Percentiles rank a stretch among this genome's conserved stretches.
phyloP scores from a whole-genome alignment of 1,284 basidiomycete genomes.

The Fomitopsis schrenkii region DNA sequence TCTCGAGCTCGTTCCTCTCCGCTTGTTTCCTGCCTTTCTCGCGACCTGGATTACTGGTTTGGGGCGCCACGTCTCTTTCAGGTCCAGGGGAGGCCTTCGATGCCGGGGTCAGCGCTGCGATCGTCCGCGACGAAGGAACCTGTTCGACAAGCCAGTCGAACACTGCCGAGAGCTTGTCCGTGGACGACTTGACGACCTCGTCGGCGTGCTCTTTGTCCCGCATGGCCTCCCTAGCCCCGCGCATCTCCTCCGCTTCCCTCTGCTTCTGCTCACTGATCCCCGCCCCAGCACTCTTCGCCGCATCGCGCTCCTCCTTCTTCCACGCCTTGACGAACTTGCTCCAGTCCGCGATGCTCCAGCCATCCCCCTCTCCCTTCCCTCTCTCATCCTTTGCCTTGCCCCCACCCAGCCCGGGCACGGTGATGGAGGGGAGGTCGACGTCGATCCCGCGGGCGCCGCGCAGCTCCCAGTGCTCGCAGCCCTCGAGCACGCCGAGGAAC shows the following conservation, averaged over 20 bases:
- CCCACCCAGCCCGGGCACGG: slow-evolving; percentile 33
- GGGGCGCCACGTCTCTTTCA: slow-evolving; percentile 14
- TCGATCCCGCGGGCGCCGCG: slow-evolving; percentile 74
- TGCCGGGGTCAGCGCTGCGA: slow-evolving; percentile 7
- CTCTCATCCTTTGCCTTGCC: slow-evolving; percentile 1
- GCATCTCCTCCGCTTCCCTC: slow-evolving; percentile 6
- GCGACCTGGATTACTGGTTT: slow-evolving; percentile 16
- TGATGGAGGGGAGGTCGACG: slow-evolving; percentile 48
- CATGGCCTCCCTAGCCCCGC: slow-evolving; percentile 21
- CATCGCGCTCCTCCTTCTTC: slow-evolving; percentile 48
- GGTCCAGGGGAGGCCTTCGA: slow-evolving; percentile 5
- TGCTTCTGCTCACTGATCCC: slow-evolving; percentile 20
- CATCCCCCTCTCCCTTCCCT: slow-evolving; percentile 30
- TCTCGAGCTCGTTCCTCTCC: slow-evolving; percentile 45
- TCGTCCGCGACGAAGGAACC: slow-evolving; percentile 38
- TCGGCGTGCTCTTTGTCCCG: slow-evolving; percentile 41
- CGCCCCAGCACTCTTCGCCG: slow-evolving; percentile 22
- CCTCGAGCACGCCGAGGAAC: slow-evolving; percentile 87
- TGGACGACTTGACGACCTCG: slow-evolving; percentile 58
- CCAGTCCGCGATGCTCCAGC: slow-evolving; percentile 62
- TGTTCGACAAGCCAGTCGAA: slow-evolving; percentile 78
- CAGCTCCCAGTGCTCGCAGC: slow-evolving; percentile 96
- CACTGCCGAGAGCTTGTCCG: slow-evolving; percentile 65
- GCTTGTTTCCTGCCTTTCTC: slow-evolving; percentile 16
- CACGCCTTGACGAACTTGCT: slow-evolving; percentile 53